Conservation (phyloP, 306 rosid genomes). For the Nissolia schottii region DNA sequence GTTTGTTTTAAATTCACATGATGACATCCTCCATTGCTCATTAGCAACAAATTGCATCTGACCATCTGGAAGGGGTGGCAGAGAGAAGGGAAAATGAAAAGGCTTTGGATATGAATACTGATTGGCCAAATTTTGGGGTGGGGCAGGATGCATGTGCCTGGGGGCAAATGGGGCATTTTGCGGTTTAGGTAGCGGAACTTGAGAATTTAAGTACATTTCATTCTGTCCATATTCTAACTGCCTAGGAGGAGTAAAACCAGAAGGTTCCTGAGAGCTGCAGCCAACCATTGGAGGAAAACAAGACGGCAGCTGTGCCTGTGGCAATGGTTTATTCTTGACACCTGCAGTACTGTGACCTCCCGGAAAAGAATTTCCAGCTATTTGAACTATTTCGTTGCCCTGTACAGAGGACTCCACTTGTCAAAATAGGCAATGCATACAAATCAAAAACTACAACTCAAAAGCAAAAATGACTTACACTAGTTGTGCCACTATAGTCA, state of each 20-base stretch:
- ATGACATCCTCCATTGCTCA: slow-evolving; percentile 78
- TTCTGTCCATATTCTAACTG: slow-evolving; percentile 72
- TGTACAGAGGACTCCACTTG: slow-evolving; percentile 30
- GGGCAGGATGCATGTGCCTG: slow-evolving; percentile 66
- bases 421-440: not conserved
- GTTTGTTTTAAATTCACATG: slow-evolving; percentile 54
- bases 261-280: slow-evolving; percentile 66
- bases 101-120: slow-evolving; percentile 75
- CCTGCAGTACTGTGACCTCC: slow-evolving; percentile 53
- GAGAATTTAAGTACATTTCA: slow-evolving; percentile 63
- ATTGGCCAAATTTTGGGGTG: slow-evolving; percentile 69
- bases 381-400: slow-evolving; percentile 78
- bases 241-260: slow-evolving; percentile 70
- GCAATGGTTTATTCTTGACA: slow-evolving; percentile 51
- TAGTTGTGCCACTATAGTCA: slow-evolving; percentile 48
- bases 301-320: slow-evolving; percentile 60
- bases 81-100: slow-evolving; percentile 65
- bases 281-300: slow-evolving; percentile 53
- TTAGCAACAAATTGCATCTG: slow-evolving; percentile 68
- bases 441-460: not conserved
- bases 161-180: slow-evolving; percentile 64
- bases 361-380: slow-evolving; percentile 65
- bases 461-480: slow-evolving; percentile 51
- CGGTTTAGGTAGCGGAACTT: slow-evolving; percentile 67
- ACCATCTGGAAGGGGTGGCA: slow-evolving; percentile 71